Percentiles rank a stretch among this genome's conserved stretches.
Conservation (phyloP, 169 alveolate species). For the Sarcocystis neurona region DNA sequence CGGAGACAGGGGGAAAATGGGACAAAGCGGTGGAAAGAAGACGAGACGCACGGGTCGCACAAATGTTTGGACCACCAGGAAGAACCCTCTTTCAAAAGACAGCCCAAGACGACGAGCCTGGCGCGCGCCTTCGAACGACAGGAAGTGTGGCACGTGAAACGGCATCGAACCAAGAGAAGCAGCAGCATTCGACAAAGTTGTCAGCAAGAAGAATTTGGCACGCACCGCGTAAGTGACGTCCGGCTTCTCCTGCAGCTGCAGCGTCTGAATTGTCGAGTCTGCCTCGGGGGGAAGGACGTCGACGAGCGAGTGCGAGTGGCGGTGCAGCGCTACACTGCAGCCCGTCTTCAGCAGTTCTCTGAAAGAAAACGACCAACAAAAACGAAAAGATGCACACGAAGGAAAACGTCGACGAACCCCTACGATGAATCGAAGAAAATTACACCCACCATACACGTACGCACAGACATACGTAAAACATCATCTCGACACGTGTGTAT, state of each 20-base stretch:
- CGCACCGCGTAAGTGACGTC: conserved; percentile 96
- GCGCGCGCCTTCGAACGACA: not conserved
- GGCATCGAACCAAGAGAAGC: not conserved
- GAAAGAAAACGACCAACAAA: not conserved
- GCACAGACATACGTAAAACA: too few relatives aligned
- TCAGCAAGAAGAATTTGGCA: too few relatives aligned
- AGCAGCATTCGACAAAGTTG: too few relatives aligned
- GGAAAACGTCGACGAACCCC: not conserved
- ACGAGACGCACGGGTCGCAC: too few relatives aligned
- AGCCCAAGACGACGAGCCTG: too few relatives aligned
- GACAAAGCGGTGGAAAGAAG: too few relatives aligned
- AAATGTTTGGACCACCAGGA: too few relatives aligned
- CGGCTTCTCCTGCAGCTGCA: conserved; percentile 97
- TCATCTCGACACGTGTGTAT: too few relatives aligned
- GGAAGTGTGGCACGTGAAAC: not conserved
- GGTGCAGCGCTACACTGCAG: conserved; percentile 98
- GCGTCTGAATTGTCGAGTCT: conserved; percentile 96
- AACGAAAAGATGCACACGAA: not conserved
- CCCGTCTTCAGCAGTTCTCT: conserved; percentile 98
- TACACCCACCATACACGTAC: not conserved
- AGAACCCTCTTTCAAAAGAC: too few relatives aligned
- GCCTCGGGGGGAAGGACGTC: conserved; percentile 99
- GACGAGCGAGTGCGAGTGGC: conserved; percentile 98
- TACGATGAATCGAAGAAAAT: not conserved
- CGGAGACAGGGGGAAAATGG: too few relatives aligned